Evolutionary conservation across 73 alveolate genomes (phyloP).

Genomic region (Tetrahymena thermophila): DNA sequence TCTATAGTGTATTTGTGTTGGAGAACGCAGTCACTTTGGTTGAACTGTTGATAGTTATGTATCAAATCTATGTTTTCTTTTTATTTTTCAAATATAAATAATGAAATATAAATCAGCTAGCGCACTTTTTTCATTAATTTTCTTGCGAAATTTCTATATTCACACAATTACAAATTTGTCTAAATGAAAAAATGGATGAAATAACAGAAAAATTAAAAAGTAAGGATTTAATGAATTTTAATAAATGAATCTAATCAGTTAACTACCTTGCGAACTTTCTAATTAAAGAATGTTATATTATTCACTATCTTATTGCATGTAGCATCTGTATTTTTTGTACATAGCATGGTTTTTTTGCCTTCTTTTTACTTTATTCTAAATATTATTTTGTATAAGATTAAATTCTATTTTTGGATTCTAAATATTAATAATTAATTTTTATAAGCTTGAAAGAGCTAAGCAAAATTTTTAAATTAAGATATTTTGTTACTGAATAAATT

Average conservation of each 20-base stretch:
- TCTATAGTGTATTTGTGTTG: background rate
- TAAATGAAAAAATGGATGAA: background rate
- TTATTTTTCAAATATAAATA: background rate
- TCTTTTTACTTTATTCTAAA: background rate
- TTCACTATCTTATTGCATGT: background rate
- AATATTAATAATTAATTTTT: too few species aligned
- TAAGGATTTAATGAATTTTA: background rate
- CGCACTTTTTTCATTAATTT: background rate
- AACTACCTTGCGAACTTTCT: background rate
- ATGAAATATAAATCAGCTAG: background rate
- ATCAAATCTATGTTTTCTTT: background rate
- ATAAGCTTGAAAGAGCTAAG: background rate
- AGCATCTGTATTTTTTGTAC: background rate
- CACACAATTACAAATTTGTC: background rate
- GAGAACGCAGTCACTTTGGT: background rate
- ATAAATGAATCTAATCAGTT: background rate
- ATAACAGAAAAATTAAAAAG: background rate
- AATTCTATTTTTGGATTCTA: background rate
- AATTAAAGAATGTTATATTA: background rate
- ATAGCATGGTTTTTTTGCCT: background rate
- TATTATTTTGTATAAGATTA: background rate
- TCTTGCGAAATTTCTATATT: background rate
- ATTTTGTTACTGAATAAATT: background rate
- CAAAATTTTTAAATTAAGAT: background rate
- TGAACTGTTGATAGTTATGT: background rate